Conservation (phyloP, 2,329 filamentous ascomycete genomes). For the Aphanocladium album region DNA sequence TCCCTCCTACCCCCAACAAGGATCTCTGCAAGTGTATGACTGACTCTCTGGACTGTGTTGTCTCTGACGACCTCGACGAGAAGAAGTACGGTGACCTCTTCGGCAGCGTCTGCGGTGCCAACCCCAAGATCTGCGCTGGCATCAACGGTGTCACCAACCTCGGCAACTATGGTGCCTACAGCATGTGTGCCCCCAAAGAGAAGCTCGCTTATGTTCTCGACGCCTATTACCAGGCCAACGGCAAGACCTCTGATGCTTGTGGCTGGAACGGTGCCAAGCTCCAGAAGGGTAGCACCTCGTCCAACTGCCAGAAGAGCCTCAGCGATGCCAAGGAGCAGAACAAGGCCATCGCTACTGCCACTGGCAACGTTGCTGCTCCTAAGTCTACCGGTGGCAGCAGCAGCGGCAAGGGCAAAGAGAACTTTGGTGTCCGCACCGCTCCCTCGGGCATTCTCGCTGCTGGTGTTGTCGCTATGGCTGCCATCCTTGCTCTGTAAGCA, state of each 20-base stretch:
- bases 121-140: conserved; percentile 55
- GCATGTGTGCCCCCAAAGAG: conserved; percentile 66
- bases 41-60: conserved; percentile 64
- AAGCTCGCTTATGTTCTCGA: conserved; percentile 57
- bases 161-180: conserved; percentile 70
- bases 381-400: conserved; percentile 23
- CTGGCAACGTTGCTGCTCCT: conserved; percentile 28
- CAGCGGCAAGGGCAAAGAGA: conserved; percentile 20
- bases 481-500: conserved; percentile 41
- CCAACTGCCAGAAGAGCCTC: conserved; percentile 55
- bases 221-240: conserved; percentile 49
- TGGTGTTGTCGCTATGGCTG: conserved; percentile 46
- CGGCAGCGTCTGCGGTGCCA: conserved; percentile 61
- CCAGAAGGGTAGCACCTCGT: conserved; percentile 42
- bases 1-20: conserved; percentile 78
- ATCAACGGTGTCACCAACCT: conserved; percentile 62
- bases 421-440: conserved; percentile 31
- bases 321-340: conserved; percentile 57
- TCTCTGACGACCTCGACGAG: conserved; percentile 51
- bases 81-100: conserved; percentile 66
- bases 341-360: conserved; percentile 42
- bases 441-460: conserved; percentile 42
- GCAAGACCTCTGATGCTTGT: conserved; percentile 55
- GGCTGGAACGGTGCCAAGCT: conserved; percentile 64
- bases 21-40: conserved; percentile 84